Evolutionary conservation across 2,329 filamentous ascomycete genomes (phyloP), one percentile per base, ranked within the genome.

Genomic region (Stachybotrys echinatus): DNA sequence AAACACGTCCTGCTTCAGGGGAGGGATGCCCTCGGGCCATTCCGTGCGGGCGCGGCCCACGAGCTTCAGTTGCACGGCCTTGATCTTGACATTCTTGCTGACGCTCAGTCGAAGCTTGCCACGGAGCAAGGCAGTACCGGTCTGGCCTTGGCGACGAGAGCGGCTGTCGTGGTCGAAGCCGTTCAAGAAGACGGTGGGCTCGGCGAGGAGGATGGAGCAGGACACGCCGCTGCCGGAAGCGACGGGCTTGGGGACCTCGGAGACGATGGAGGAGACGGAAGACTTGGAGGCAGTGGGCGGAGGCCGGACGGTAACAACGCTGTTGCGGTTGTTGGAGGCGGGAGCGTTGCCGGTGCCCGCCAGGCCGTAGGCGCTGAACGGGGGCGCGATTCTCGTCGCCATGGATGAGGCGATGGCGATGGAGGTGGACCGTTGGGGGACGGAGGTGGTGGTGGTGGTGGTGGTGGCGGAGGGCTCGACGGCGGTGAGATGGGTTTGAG

Each of bases 21-120:
- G 91, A 3, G 94, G 92, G 23, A 97, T 94, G 47, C 91, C 90
- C 73, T 97, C 94, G 17, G 94, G 92, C 94, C 94, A 99, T 63
- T 96, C 91, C 2, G 94, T 97, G 55, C 87, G 82, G 3, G 91
- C 89, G 63, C 84, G 87, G 23, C 92, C 94, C 39, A 85, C 81
- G 58, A 99, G 88, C 60, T 89, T 92, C 48, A 99, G 75, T 6
- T 88, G 91, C 21, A 99, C 81, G 4, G 89, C 87, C 73, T 96
- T 96, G 57, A 99, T 85, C 70, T 99, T 99, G 44, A 91, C 84
- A 56, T 89, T 88, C 65, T 97, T 97, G 43, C 88, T 85, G 12
- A 97, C 81, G 52, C 86, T 86, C 38, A 99, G 66, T 60, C 89
- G 86, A 50, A 99, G 69, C 56, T 85, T 91, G 18, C 94, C 94